Conservation (phyloP, 1,139 yeast genomes). For the Candida tetrigidarum region DNA sequence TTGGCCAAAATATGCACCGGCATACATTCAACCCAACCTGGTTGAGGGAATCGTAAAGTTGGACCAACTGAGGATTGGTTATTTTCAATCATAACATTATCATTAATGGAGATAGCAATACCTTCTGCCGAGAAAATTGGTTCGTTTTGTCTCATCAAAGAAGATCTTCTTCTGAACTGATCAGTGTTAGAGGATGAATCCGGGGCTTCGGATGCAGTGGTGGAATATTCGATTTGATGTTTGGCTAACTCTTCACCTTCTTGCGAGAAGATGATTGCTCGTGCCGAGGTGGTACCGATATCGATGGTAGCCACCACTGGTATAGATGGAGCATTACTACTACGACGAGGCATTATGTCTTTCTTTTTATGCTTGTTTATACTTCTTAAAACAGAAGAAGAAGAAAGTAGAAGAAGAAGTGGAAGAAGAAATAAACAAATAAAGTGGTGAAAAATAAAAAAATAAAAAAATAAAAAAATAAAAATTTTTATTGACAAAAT, state of each 20-base stretch:
- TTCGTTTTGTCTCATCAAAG: constrained; percentile 53
- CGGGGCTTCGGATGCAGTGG: constrained; percentile 66
- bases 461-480: constrained; percentile 3
- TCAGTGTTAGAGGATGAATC: constrained; percentile 49
- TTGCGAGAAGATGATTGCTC: constrained; percentile 80
- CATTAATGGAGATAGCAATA: constrained; percentile 62
- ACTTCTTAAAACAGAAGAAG: not conserved
- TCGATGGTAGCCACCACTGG: constrained; percentile 78
- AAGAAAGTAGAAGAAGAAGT: too few species aligned
- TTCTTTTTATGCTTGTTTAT: not conserved
- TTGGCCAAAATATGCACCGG: constrained; percentile 85
- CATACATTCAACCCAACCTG: constrained; percentile 96
- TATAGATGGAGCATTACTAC: constrained; percentile 41
- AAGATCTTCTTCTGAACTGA: constrained; percentile 54
- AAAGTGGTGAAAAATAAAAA: not conserved
- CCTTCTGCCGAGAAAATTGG: constrained; percentile 78
- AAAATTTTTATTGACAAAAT: too few species aligned
- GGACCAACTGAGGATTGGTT: constrained; percentile 61
- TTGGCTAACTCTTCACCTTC: constrained; percentile 80
- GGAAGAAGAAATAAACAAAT: not conserved
- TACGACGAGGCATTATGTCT: constrained; percentile 42
- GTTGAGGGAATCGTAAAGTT: constrained; percentile 72
- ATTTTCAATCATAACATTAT: constrained; percentile 66
- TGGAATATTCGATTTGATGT: constrained; percentile 87
- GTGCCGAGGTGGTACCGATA: constrained; percentile 94